Percentiles rank a stretch among this genome's conserved stretches.
These are phyloP conservation scores for Neurospora sublineolata DNA, from an alignment of 495 filamentous ascomycete genomes.

Conservation along the genomic window DNA sequence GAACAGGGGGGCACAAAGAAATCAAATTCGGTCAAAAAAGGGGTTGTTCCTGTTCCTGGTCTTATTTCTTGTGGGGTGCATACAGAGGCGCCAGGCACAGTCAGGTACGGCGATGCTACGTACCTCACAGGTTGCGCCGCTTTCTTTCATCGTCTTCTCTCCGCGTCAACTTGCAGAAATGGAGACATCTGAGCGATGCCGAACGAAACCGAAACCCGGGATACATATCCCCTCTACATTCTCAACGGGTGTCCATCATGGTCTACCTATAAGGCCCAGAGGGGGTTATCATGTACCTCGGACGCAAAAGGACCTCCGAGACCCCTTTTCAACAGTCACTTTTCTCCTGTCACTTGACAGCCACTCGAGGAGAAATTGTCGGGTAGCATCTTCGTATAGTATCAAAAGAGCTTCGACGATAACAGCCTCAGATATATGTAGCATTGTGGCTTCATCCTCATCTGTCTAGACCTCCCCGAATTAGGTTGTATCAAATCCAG, in stretches of 20 bases:
- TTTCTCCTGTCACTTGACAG: background rate
- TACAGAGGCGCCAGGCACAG: background rate
- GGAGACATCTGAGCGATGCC: background rate
- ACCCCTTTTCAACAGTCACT: background rate
- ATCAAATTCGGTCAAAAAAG: background rate
- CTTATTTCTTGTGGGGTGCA: background rate
- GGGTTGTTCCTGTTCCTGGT: background rate
- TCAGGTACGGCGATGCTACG: background rate
- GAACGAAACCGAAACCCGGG: background rate
- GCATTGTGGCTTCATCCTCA: background rate
- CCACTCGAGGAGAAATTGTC: background rate
- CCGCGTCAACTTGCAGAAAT: background rate
- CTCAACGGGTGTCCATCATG: background rate
- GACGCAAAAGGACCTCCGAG: background rate
- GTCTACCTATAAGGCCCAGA: background rate
- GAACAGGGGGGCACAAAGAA: background rate
- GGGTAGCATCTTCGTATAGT: background rate
- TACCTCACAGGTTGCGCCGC: background rate
- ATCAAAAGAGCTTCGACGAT: background rate
- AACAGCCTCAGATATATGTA: background rate
- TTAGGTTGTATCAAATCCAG: background rate
- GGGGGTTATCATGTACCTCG: background rate
- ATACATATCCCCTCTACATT: background rate
- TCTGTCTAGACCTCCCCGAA: background rate
- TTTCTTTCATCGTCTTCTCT: background rate